A percentile compares a stretch with the other conserved stretches of the same genome.
Evolutionary conservation across 805 yeast genomes (phyloP).

Genomic region (Vanderwaltozyma yarrowii): DNA sequence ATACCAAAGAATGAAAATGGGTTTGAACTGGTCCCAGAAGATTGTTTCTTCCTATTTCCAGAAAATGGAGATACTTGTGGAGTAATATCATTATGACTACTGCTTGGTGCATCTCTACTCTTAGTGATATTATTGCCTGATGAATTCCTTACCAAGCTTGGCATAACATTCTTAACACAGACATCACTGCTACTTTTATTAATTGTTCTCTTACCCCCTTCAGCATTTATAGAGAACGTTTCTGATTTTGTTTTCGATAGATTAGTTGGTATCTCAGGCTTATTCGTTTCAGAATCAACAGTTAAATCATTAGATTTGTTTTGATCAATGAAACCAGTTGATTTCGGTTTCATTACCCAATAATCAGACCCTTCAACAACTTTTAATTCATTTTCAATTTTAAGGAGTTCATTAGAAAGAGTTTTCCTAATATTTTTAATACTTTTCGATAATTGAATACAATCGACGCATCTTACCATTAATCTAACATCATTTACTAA

Average conservation of each 20-base stretch:
- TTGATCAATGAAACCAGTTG: neutral
- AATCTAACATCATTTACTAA: constrained; percentile 55
- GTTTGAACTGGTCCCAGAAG: neutral
- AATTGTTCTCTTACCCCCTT: no score
- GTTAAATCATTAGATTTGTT: no score
- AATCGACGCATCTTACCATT: constrained; percentile 31
- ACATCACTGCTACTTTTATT: no score
- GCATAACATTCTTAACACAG: no score
- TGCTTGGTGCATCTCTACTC: no score
- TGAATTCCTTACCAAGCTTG: no score
- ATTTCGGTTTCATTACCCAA: neutral
- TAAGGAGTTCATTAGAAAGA: constrained; percentile 3
- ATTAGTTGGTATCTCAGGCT: no score
- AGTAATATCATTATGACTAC: no score
- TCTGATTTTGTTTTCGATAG: no score
- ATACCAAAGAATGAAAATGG: neutral
- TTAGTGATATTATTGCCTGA: no score
- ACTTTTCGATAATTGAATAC: constrained; percentile 23
- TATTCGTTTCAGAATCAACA: no score
- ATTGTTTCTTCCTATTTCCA: neutral
- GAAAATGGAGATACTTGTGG: neutral
- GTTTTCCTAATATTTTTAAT: constrained; percentile 14
- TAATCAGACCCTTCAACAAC: neutral
- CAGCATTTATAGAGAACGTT: no score
- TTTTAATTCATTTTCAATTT: constrained; percentile 4